These are phyloP conservation scores for Termitomyces sp. DNA, from an alignment of 768 basidiomycete genomes.

Conservation along the genomic window DNA sequence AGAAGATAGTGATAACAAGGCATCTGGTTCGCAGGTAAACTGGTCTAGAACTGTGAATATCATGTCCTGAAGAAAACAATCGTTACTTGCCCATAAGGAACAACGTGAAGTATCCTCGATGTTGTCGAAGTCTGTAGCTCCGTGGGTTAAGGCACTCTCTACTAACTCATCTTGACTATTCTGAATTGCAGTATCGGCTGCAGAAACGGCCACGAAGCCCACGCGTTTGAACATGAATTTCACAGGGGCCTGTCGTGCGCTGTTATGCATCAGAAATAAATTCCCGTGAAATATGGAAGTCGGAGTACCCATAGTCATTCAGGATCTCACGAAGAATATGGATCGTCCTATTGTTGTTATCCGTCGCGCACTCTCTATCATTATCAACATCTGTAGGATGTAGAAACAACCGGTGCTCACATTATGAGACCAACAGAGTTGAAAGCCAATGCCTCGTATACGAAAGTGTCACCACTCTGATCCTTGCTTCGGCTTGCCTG, in stretches of 20 bases:
- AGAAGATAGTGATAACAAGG: slow-evolving; percentile 32
- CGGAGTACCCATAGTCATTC: slow-evolving; percentile 36
- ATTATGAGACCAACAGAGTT: slow-evolving; percentile 60
- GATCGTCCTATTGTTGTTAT: slow-evolving; percentile 60
- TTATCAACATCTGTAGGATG: not conserved
- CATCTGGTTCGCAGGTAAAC: slow-evolving; percentile 41
- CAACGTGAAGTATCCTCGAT: not conserved
- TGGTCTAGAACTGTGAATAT: slow-evolving; percentile 15
- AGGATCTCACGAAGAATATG: slow-evolving; percentile 52
- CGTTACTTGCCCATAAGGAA: slow-evolving; percentile 8
- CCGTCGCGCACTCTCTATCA: slow-evolving; percentile 53
- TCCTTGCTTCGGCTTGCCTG: slow-evolving; percentile 48
- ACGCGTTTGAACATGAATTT: slow-evolving; percentile 58
- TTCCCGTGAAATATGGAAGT: not conserved
- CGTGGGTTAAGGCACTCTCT: slow-evolving; percentile 12
- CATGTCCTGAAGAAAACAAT: not conserved
- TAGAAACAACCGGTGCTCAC: slow-evolving; percentile 30
- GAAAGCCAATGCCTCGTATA: slow-evolving; percentile 58
- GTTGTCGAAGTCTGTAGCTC: slow-evolving; percentile 18
- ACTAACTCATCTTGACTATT: slow-evolving; percentile 28
- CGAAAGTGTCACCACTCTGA: slow-evolving; percentile 39
- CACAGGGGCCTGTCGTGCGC: slow-evolving; percentile 59
- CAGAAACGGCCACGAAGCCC: slow-evolving; percentile 44
- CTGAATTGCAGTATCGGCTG: slow-evolving; percentile 20
- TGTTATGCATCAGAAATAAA: slow-evolving; percentile 19